Conservation (phyloP, 1,284 basidiomycete species). For the Taiwanofungus camphoratus region DNA sequence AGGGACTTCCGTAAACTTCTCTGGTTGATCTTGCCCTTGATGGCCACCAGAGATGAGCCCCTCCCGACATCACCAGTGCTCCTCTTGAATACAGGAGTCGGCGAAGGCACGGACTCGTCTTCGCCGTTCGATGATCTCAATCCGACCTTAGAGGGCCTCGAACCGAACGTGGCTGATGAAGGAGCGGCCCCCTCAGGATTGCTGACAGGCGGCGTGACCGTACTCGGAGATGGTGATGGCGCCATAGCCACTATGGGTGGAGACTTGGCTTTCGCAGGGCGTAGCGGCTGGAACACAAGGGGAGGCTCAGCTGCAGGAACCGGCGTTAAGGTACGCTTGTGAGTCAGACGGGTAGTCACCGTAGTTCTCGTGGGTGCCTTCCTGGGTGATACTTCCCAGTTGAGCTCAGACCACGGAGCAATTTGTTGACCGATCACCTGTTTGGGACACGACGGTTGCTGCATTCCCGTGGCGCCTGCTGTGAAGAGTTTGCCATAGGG, state of each 20-base stretch:
- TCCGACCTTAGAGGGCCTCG: conserved; percentile 30
- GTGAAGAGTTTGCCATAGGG: conserved; percentile 51
- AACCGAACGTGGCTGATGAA: conserved; percentile 42
- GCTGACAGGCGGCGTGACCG: conserved; percentile 9
- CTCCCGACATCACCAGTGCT: conserved; percentile 22
- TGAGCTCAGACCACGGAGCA: conserved; percentile 52
- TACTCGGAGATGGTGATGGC: conserved; percentile 12
- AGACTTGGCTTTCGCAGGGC: conserved; percentile 38
- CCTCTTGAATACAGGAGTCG: conserved; percentile 46
- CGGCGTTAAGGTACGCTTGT: conserved; percentile 49
- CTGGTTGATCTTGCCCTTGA: conserved; percentile 11
- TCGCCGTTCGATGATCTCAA: conserved; percentile 15
- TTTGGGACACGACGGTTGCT: conserved; percentile 9
- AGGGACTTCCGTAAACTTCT: no score
- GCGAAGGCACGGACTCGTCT: conserved; percentile 25
- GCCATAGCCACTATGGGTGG: conserved; percentile 13
- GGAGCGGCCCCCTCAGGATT: conserved; percentile 6
- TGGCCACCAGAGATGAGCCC: conserved; percentile 20
- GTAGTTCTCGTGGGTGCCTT: conserved; percentile 25
- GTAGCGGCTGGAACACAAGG: conserved; percentile 54
- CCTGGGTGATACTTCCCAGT: conserved; percentile 42
- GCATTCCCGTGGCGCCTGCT: conserved; percentile 11
- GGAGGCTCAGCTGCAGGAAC: conserved; percentile 44
- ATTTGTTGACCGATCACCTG: conserved; percentile 53
- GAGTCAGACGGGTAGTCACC: conserved; percentile 29